These are phyloP conservation scores for Linderniella brevidens DNA, from an alignment of 257 asterid species.

Conservation along the genomic window DNA sequence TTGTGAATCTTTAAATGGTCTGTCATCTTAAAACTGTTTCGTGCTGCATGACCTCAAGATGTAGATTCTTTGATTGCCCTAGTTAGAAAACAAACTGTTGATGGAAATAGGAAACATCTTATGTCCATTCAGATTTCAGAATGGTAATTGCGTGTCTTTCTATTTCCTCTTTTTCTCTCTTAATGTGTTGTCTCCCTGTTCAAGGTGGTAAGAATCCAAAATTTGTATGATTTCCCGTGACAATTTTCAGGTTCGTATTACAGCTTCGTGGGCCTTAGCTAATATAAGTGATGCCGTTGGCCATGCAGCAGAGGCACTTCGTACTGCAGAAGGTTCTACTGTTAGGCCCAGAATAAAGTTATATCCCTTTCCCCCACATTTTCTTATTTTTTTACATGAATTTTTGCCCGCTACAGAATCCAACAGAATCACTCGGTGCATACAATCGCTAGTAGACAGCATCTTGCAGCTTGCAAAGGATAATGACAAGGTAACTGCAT, in stretches of 20 bases:
- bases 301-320: slow-evolving; percentile 34
- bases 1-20: no score
- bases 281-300: slow-evolving; percentile 78
- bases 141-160: no score
- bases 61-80: no score
- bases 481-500: slow-evolving; percentile 68
- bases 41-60: no score
- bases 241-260: slow-evolving; percentile 72
- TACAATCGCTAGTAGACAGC: slow-evolving; percentile 43
- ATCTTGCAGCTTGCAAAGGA: slow-evolving; percentile 63
- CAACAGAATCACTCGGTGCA: slow-evolving; percentile 26
- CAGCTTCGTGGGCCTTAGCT: slow-evolving; percentile 96
- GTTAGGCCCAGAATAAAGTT: slow-evolving; percentile 18
- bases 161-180: no score
- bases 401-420: slow-evolving; percentile 28
- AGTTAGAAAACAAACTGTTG: background rate
- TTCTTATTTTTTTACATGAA: slow-evolving; percentile 13
- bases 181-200: slow-evolving; percentile 8
- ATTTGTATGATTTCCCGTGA: background rate
- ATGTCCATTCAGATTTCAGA: background rate
- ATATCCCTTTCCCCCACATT: slow-evolving; percentile 13
- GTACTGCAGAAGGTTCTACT: slow-evolving; percentile 25
- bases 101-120: background rate
- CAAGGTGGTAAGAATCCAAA: no score
- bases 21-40: no score